Evolutionary conservation across 148 eudicot genomes (phyloP), one percentile per base, ranked within the genome.

Genomic region (Rhododendron kiyosumense): DNA sequence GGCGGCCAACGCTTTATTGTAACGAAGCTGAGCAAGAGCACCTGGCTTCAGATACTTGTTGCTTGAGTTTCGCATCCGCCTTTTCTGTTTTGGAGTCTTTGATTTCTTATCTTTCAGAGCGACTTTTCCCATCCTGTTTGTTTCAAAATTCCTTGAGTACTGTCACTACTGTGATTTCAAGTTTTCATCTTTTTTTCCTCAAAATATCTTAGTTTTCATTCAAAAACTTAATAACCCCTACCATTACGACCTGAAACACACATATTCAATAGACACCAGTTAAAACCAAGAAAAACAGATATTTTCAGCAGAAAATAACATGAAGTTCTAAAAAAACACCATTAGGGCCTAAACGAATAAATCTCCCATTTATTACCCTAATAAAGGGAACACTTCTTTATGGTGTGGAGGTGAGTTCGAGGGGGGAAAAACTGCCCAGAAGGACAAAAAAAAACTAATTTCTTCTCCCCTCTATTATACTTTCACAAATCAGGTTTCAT

Each of bases 41-140:
- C 98, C 99, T 43, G 98, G 99, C 88, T 87, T 94, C 86, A 97
- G 80, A 90, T 92, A 95, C 92, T 91, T 95, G 52, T 86, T 90
- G 77, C 89, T 89, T 1, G 92, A 86, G 86, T 65, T 88, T 36
- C 90, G 89, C 34, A 89, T 26, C 22, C 93, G 87, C 89, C 93
- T 88, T 85, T 89, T 94, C 88, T 88, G 93, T 84, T 88, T 97
- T 0, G 93, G 89, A 3, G 92, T 89, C 88, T 91, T 97, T 18
- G 91, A 88, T 69, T 91, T 89, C 90, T 88, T 89, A 0, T 93
- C 92, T 84, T 87, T 91, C 0, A 92, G 94, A 34, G 95, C 92
- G 59, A 89, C 91, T 87, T 97, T 97, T 51, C 96, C 98, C 98
- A 94, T 97, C 5, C 36, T 86, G 57, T 82, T 45, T 74, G 32